Conservation (phyloP, 2,329 filamentous ascomycete genomes). For the Parastagonospora avenae region DNA sequence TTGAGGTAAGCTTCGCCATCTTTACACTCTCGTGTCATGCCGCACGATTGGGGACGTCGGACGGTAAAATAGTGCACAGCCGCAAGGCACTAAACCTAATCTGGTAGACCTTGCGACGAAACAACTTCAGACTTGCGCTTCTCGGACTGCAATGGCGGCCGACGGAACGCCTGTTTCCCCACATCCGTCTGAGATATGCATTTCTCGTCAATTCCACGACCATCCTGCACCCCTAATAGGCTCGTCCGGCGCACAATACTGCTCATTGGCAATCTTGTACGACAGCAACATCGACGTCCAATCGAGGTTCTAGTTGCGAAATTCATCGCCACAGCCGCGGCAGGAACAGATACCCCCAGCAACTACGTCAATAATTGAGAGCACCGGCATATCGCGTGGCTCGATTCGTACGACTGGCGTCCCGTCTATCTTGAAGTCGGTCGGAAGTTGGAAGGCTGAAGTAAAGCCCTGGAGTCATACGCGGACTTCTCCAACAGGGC, state of each 20-base stretch:
- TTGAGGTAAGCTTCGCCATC: slow-evolving; percentile 1
- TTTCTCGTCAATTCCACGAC: slow-evolving; percentile 11
- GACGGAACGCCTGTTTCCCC: slow-evolving; percentile 13
- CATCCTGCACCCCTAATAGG: slow-evolving; percentile 18
- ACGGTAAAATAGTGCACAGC: slow-evolving; percentile 11
- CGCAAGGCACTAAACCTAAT: slow-evolving; percentile 16
- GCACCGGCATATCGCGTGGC: slow-evolving; percentile 9
- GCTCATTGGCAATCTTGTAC: slow-evolving; percentile 13
- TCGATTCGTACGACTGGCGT: slow-evolving; percentile 9
- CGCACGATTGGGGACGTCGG: slow-evolving; percentile 2
- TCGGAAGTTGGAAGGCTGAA: slow-evolving; percentile 13
- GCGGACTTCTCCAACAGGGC: slow-evolving; percentile 1
- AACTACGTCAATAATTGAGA: slow-evolving; percentile 11
- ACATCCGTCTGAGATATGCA: slow-evolving; percentile 12
- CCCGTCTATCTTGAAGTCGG: slow-evolving; percentile 10
- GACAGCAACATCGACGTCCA: slow-evolving; percentile 12
- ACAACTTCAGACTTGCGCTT: slow-evolving; percentile 13
- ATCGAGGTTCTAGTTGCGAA: slow-evolving; percentile 6
- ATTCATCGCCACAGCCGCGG: slow-evolving; percentile 2
- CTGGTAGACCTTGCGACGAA: slow-evolving; percentile 29
- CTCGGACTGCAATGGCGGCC: slow-evolving; percentile 12
- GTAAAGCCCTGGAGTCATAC: slow-evolving; percentile 9
- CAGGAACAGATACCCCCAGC: slow-evolving; percentile 1
- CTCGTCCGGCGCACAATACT: slow-evolving; percentile 1
- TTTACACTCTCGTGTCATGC: neutral